Evolutionary conservation across 202 grass and related monocot species (phyloP).

Genomic region (Panicum virgatum): DNA sequence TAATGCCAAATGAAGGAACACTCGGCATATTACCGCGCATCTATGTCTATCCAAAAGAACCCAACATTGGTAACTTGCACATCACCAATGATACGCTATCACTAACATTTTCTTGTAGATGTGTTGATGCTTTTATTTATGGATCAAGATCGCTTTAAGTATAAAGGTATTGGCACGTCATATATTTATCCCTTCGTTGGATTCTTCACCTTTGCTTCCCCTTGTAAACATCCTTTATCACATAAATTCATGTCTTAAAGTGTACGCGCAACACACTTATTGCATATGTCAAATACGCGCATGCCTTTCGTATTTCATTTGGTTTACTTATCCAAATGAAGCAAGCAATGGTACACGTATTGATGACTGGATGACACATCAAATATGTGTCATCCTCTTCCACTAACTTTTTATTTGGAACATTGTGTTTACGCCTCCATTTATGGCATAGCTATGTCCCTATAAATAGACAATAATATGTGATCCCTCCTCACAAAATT

Average conservation of each 20-base stretch:
- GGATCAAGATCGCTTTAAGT: neutral
- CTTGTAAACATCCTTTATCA: neutral
- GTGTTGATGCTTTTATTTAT: neutral
- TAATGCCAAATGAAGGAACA: neutral
- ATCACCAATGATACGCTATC: neutral
- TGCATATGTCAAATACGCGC: neutral
- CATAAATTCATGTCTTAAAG: neutral
- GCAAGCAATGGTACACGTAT: neutral
- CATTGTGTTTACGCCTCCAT: neutral
- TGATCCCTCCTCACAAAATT: neutral
- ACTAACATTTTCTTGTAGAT: neutral
- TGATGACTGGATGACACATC: neutral
- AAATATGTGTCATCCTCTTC: neutral
- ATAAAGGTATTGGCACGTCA: neutral
- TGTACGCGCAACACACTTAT: neutral
- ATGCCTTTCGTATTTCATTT: neutral
- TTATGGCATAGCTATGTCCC: neutral
- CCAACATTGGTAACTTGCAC: neutral
- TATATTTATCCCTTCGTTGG: neutral
- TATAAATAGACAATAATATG: neutral
- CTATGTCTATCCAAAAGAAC: neutral
- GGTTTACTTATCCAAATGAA: neutral
- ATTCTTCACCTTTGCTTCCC: neutral
- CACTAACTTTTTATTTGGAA: neutral
- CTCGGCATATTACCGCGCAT: neutral